Conservation (phyloP, 352 stramenopile genomes). For the Albugo candida region DNA sequence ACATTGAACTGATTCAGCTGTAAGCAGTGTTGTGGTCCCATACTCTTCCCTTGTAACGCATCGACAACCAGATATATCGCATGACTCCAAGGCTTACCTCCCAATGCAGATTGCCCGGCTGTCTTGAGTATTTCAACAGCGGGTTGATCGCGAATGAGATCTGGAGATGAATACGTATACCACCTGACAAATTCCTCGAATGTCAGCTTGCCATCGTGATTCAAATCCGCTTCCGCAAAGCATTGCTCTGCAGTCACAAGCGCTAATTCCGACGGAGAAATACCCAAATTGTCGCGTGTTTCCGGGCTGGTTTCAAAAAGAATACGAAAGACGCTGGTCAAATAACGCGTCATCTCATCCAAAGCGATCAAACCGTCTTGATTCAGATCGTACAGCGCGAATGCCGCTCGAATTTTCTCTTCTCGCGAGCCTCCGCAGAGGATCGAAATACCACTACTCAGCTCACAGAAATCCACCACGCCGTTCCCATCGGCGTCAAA, state of each 20-base stretch:
- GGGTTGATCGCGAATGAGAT: not conserved
- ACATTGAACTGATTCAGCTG: constrained; percentile 75
- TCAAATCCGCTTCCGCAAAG: constrained; percentile 67
- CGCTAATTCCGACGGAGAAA: constrained; percentile 50
- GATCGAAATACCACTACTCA: constrained; percentile 63
- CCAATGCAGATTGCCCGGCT: not conserved
- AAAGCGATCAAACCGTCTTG: constrained; percentile 67
- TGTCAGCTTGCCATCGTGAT: constrained; percentile 56
- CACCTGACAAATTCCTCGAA: constrained; percentile 77
- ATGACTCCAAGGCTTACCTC: too few species aligned
- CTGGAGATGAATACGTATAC: constrained; percentile 17
- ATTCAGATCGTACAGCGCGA: constrained; percentile 75
- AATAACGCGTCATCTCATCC: constrained; percentile 79
- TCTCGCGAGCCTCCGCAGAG: constrained; percentile 60
- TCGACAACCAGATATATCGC: not conserved
- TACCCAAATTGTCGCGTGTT: constrained; percentile 29
- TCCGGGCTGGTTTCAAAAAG: constrained; percentile 63
- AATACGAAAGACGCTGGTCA: constrained; percentile 73
- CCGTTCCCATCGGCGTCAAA: constrained; percentile 67
- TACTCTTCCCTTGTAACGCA: not conserved
- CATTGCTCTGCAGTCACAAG: constrained; percentile 66
- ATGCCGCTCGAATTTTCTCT: constrained; percentile 72
- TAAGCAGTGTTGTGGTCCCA: constrained; percentile 20
- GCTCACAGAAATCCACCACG: constrained; percentile 67
- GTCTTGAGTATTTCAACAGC: not conserved